Percentiles rank a stretch among this genome's conserved stretches.
phyloP scores from a whole-genome alignment of 2,329 filamentous ascomycete genomes.

The Trichothecium roseum region DNA sequence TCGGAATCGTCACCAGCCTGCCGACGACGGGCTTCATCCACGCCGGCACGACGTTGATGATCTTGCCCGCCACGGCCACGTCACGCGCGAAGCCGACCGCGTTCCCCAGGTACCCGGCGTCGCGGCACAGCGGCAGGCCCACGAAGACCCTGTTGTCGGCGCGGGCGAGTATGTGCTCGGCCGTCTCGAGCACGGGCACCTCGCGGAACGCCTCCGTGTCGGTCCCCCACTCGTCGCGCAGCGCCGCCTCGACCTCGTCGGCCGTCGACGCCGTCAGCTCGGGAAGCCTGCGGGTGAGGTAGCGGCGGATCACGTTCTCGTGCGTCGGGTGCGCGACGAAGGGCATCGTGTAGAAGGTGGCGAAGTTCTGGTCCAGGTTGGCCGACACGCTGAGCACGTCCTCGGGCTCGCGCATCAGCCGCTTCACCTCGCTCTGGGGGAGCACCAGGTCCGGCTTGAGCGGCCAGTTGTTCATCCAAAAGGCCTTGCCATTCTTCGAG shows the following conservation, averaged over 20 bases:
- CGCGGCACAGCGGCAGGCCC: neutral
- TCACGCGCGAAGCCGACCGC: constrained; percentile 1
- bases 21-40: constrained; percentile 3
- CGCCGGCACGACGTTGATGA: constrained; percentile 19
- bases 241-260: constrained; percentile 2
- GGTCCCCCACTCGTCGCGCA: neutral
- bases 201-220: constrained; percentile 1
- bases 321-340: constrained; percentile 1
- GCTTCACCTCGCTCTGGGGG: neutral
- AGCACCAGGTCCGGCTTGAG: neutral
- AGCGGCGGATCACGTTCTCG: constrained; percentile 1
- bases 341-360: constrained; percentile 1
- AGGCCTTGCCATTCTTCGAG: constrained; percentile 1
- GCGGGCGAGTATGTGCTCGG: constrained; percentile 1
- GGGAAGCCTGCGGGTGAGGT: constrained; percentile 2
- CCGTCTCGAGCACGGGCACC: constrained; percentile 1
- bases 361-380: constrained; percentile 2
- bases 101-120: constrained; percentile 1
- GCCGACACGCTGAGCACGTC: neutral
- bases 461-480: constrained; percentile 2
- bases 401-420: neutral
- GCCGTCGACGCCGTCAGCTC: constrained; percentile 1
- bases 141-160: constrained; percentile 2
- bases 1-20: constrained; percentile 15
- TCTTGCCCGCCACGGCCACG: constrained; percentile 10